phyloP scores from a whole-genome alignment of 2,329 filamentous ascomycete genomes.

The Sclerotinia borealis region DNA sequence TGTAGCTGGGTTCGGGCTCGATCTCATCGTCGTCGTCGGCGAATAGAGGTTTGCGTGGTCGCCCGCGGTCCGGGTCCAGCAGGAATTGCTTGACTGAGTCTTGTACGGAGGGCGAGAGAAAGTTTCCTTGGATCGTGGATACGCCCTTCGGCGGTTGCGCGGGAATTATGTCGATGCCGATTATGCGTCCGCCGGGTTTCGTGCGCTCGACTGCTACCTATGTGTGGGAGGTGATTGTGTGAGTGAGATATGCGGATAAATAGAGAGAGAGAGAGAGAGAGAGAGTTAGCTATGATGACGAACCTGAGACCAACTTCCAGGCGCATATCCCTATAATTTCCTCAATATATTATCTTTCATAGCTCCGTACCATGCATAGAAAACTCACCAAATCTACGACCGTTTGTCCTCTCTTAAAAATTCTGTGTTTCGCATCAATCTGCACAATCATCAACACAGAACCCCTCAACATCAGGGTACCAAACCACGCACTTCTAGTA shows the following conservation, averaged over 20 bases:
- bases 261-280: background rate
- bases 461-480: background rate
- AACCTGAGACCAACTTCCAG: constrained; percentile 66
- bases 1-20: constrained; percentile 43
- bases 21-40: background rate
- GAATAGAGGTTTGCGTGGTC: constrained; percentile 35
- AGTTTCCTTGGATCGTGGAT: constrained; percentile 93
- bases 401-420: constrained; percentile 77
- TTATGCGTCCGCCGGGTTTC: constrained; percentile 67
- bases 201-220: constrained; percentile 79
- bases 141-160: constrained; percentile 85
- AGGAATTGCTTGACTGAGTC: constrained; percentile 73
- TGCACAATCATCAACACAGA: constrained; percentile 31
- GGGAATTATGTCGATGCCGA: constrained; percentile 92
- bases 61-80: constrained; percentile 53
- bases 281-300: background rate
- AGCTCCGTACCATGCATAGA: background rate
- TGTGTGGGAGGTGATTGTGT: constrained; percentile 7
- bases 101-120: constrained; percentile 70
- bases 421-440: constrained; percentile 74
- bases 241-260: background rate
- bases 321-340: constrained; percentile 61
- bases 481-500: constrained; percentile 60
- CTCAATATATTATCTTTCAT: constrained; percentile 5
- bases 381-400: constrained; percentile 77